A percentile compares a stretch with the other conserved stretches of the same genome.
Evolutionary conservation across 805 yeast species (phyloP).

Genomic region (Candida tibetensis): DNA sequence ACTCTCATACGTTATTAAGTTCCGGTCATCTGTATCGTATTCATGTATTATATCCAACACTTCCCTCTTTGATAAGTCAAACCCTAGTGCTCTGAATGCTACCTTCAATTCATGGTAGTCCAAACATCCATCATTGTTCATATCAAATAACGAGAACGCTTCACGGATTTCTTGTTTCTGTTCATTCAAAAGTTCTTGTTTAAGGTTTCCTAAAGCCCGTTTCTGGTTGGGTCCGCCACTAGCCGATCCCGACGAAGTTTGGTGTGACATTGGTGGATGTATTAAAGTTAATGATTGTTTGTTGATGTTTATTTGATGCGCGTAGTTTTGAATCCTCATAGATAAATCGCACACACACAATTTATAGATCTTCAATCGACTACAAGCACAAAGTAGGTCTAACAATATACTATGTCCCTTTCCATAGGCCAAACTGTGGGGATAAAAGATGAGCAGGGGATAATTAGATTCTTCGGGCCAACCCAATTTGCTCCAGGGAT

Average conservation of each 20-base stretch:
- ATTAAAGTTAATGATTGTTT: conserved; percentile 2
- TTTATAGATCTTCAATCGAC: no score
- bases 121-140: conserved; percentile 84
- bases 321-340: no score
- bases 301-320: background rate
- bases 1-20: conserved; percentile 73
- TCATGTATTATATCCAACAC: conserved; percentile 75
- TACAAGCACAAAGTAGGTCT: no score
- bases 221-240: conserved; percentile 9
- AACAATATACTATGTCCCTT: conserved; percentile 5
- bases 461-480: conserved; percentile 48
- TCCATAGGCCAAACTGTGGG: conserved; percentile 30
- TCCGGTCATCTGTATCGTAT: conserved; percentile 74
- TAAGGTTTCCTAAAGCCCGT: conserved; percentile 41
- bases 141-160: conserved; percentile 87
- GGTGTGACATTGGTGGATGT: conserved; percentile 7
- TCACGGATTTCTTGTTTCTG: conserved; percentile 90
- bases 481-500: conserved; percentile 58
- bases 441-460: conserved; percentile 42
- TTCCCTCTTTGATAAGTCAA: conserved; percentile 73
- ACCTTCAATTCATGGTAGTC: conserved; percentile 94
- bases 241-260: conserved; percentile 3
- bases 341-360: no score
- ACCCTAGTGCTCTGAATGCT: conserved; percentile 91
- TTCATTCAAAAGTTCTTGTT: conserved; percentile 72